Evolutionary conservation across 1,139 yeast species (phyloP), one percentile per base, ranked within the genome.

Genomic region (Eremothecium sinecaudum): DNA sequence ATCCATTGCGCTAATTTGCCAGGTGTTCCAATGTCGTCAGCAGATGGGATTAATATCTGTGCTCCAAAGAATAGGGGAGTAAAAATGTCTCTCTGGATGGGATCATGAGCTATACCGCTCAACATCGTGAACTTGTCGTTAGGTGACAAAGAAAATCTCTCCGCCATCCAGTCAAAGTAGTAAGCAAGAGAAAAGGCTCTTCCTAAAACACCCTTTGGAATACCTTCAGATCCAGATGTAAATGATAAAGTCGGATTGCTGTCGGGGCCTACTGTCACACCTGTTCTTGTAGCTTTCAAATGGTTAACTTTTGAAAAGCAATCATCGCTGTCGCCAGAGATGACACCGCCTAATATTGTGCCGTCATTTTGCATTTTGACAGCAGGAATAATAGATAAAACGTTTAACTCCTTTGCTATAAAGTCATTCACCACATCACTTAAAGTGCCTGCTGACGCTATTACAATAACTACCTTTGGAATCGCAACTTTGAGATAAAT

Each of bases 41-140:
- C 77, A 9, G 97, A 86, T 34, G 99, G 99, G 18, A 90, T 93
- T 43, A 84, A 68, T 39, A 90, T 67, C 48, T 79, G 82, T 9
- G 98, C 98, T 42, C 99, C 99, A 43, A 90, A 67, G 61, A 90
- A 90, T 42, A 90, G 70, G 18, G 99, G 99, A 2, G 99, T 92
- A 61, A 90, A 90, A 80, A 90, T 92, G 59, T 90, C 99, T 67
- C 99, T 79, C 65, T 90, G 99, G 43, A 90, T 90, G 11, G 99
- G 99, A 62, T 90, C 99, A 57, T 90, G 99, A 0, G 99, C 99
- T 58, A 90, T 90, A 54, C 99, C 99, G 18, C 94, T 82, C 41
- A 90, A 71, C 99, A 90, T 90, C 16, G 99, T 92, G 64, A 90
- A 90, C 55, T 70, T 79, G 61, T 92, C 98, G 28, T 77, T 71